These are phyloP conservation scores for Penicillium aurantiogriseum DNA, from an alignment of 2,329 filamentous ascomycete species.

Conservation along the genomic window DNA sequence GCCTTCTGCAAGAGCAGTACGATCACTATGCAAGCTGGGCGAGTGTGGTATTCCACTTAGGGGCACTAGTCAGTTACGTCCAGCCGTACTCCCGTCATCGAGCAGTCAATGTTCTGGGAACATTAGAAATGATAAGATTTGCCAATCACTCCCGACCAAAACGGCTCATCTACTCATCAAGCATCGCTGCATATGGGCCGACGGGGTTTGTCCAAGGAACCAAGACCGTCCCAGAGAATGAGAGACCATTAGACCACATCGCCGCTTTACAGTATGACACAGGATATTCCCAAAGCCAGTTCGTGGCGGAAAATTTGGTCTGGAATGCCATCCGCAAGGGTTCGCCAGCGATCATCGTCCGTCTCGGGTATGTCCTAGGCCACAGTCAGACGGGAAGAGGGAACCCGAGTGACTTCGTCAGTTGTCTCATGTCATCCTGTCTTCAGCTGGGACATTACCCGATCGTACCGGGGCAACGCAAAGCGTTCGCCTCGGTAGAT, in stretches of 20 bases:
- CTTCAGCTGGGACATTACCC: conserved; percentile 18
- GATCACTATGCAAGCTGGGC: background rate
- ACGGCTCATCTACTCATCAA: conserved; percentile 19
- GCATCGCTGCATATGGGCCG: conserved; percentile 18
- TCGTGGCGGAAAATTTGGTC: conserved; percentile 20
- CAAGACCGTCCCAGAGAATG: conserved; percentile 8
- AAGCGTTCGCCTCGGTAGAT: conserved; percentile 18
- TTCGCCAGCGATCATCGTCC: conserved; percentile 20
- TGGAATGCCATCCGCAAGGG: conserved; percentile 19
- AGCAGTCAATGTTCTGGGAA: conserved; percentile 6
- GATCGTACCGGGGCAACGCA: conserved; percentile 1
- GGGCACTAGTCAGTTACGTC: conserved; percentile 9
- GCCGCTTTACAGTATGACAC: conserved; percentile 4
- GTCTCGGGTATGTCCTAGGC: conserved; percentile 18
- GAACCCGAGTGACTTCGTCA: conserved; percentile 19
- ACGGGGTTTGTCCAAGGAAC: background rate
- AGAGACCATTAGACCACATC: conserved; percentile 1
- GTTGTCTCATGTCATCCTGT: conserved; percentile 17
- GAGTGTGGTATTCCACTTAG: conserved; percentile 17
- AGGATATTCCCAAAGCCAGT: conserved; percentile 24
- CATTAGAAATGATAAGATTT: conserved; percentile 3
- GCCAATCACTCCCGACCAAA: conserved; percentile 13
- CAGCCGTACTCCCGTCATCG: conserved; percentile 9
- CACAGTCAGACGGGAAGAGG: conserved; percentile 16
- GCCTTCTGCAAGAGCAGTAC: background rate